Conservation (phyloP, 768 basidiomycete genomes). For the Chlorophyllum brunneum region DNA sequence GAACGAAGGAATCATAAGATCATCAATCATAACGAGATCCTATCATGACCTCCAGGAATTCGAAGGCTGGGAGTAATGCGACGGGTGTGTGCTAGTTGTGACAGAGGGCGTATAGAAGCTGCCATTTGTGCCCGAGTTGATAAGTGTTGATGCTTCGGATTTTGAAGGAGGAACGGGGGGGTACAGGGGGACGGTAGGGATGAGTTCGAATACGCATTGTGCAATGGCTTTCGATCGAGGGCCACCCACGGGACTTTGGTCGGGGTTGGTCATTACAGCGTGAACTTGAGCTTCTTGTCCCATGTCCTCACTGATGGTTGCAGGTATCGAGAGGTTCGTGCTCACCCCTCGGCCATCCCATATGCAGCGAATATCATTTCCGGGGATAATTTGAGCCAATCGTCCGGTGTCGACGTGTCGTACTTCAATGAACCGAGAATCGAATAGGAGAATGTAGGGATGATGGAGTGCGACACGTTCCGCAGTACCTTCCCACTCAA, state of each 20-base stretch:
- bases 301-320: conserved; percentile 54
- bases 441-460: conserved; percentile 88
- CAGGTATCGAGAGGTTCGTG: conserved; percentile 61
- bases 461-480: conserved; percentile 89
- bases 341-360: conserved; percentile 79
- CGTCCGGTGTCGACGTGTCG: conserved; percentile 81
- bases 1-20: neutral
- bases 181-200: conserved; percentile 69
- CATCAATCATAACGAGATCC: neutral
- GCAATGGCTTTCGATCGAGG: conserved; percentile 47
- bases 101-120: conserved; percentile 10
- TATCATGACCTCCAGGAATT: conserved; percentile 13
- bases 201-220: conserved; percentile 76
- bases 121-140: conserved; percentile 6
- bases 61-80: conserved; percentile 2
- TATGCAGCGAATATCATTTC: conserved; percentile 79
- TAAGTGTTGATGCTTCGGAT: conserved; percentile 11
- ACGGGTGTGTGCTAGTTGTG: neutral
- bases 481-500: conserved; percentile 95
- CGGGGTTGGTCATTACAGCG: conserved; percentile 73
- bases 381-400: conserved; percentile 81
- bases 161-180: conserved; percentile 32
- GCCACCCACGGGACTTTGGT: conserved; percentile 36
- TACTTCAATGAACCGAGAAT: conserved; percentile 89
- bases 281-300: conserved; percentile 82